Conservation (phyloP, 306 rosid genomes). For the Vigna reflexopilosa region DNA sequence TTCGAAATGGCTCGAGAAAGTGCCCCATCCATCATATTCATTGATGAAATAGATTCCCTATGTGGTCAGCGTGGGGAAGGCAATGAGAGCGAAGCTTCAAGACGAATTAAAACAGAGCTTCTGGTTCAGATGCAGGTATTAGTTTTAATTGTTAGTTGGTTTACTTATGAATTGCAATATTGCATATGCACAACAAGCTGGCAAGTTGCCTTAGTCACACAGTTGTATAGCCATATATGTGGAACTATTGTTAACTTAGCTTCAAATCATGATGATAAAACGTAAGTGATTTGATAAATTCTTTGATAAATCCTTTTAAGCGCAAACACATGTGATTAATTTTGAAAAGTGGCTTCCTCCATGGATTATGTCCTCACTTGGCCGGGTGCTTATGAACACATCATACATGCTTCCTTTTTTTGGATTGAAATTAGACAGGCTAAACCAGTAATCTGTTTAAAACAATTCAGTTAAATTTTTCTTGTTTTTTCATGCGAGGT, state of each 20-base stretch:
- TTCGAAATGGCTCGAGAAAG: slow-evolving; percentile 98
- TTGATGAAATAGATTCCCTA: slow-evolving; percentile 96
- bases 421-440: background rate
- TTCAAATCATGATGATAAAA: background rate
- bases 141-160: slow-evolving; percentile 27
- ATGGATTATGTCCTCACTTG: slow-evolving; percentile 4
- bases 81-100: slow-evolving; percentile 99
- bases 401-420: slow-evolving; percentile 10
- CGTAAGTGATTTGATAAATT: background rate
- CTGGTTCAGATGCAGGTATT: slow-evolving; percentile 99
- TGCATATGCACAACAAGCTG: slow-evolving; percentile 16
- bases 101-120: slow-evolving; percentile 97
- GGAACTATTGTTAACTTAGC: background rate
- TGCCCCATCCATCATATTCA: slow-evolving; percentile 93
- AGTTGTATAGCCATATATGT: background rate
- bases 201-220: slow-evolving; percentile 5
- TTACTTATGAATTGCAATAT: slow-evolving; percentile 30
- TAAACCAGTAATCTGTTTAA: slow-evolving; percentile 1
- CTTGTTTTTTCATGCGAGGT: background rate
- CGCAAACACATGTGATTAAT: slow-evolving; percentile 11
- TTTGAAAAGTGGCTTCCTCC: slow-evolving; percentile 23
- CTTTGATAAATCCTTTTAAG: slow-evolving; percentile 12
- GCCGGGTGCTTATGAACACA: slow-evolving; percentile 10
- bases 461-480: background rate
- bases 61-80: slow-evolving; percentile 99